A percentile compares a stretch with the other conserved stretches of the same genome.
phyloP scores from a whole-genome alignment of 2,329 filamentous ascomycete genomes.

The Pyricularia grisea region DNA sequence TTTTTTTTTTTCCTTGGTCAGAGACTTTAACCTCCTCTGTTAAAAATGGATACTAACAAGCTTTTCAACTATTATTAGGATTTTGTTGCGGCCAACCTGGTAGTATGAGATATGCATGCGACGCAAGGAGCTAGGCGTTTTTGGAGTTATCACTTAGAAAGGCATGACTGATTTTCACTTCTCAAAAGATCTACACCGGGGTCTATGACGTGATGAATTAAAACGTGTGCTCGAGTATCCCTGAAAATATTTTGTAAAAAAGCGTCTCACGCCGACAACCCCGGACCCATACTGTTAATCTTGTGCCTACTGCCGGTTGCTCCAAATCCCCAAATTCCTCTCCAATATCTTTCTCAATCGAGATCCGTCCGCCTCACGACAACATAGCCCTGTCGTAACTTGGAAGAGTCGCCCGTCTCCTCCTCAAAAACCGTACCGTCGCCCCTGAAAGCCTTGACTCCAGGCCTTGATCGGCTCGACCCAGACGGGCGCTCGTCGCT shows the following conservation, averaged over 20 bases:
- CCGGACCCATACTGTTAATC: neutral
- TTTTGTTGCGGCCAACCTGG: constrained; percentile 46
- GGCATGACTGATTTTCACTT: neutral
- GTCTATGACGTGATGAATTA: neutral
- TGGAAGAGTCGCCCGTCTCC: constrained; percentile 35
- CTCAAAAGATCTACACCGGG: neutral
- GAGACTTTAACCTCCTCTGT: neutral
- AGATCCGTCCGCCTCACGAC: constrained; percentile 43
- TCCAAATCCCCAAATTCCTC: neutral
- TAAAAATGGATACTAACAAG: neutral
- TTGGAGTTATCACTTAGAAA: neutral
- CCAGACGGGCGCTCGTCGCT: neutral
- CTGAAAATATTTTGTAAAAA: neutral
- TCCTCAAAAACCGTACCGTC: constrained; percentile 37
- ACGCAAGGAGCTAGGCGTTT: neutral
- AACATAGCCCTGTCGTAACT: constrained; percentile 42
- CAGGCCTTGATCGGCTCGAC: constrained; percentile 5
- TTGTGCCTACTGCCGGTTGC: neutral
- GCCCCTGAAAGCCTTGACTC: constrained; percentile 18
- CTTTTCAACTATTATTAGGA: constrained; percentile 25
- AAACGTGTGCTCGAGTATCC: neutral
- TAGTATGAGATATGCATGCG: constrained; percentile 20
- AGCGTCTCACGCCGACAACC: neutral
- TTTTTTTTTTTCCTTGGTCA: too few relatives aligned
- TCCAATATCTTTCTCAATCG: constrained; percentile 18